Percentiles rank a stretch among this genome's conserved stretches.
Evolutionary conservation across 2,329 filamentous ascomycete genomes (phyloP).

Genomic region (Pochonia chlamydosporia): DNA sequence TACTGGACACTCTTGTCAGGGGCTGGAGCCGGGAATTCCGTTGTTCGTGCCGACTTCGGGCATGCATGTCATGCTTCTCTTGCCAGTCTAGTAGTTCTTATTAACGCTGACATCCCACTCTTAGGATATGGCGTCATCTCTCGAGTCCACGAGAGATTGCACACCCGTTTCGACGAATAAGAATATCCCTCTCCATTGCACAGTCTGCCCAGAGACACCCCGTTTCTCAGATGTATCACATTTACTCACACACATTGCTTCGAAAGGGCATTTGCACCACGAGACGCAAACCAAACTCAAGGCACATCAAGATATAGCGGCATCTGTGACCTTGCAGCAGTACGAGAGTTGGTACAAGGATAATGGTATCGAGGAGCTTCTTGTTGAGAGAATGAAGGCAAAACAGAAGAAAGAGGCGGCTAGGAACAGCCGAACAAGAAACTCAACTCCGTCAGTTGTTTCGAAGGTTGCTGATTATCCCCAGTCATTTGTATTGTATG

Average conservation of each 20-base stretch:
- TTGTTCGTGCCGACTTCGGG: slow-evolving; percentile 3
- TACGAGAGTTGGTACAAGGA: slow-evolving; percentile 76
- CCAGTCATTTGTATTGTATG: background rate
- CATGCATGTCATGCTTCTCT: slow-evolving; percentile 6
- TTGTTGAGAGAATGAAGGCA: slow-evolving; percentile 70
- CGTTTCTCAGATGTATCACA: slow-evolving; percentile 88
- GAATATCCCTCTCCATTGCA: slow-evolving; percentile 68
- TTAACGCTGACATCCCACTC: slow-evolving; percentile 2
- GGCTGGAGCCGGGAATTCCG: background rate
- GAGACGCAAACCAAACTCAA: slow-evolving; percentile 77
- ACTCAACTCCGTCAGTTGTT: slow-evolving; percentile 10
- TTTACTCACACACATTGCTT: slow-evolving; percentile 84
- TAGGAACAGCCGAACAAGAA: slow-evolving; percentile 43
- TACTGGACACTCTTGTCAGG: background rate
- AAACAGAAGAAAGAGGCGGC: slow-evolving; percentile 63
- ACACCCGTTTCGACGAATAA: slow-evolving; percentile 18
- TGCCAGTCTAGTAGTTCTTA: slow-evolving; percentile 15
- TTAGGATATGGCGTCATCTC: slow-evolving; percentile 33
- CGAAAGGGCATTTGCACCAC: slow-evolving; percentile 84
- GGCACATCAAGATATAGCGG: slow-evolving; percentile 59
- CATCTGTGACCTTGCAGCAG: slow-evolving; percentile 54
- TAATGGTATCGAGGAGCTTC: slow-evolving; percentile 64
- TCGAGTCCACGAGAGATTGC: slow-evolving; percentile 15
- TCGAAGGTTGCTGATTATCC: slow-evolving; percentile 16
- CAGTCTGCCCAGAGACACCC: slow-evolving; percentile 73